Base-by-base conservation (phyloP, 1,139 yeast species). In the Hansenula anomala region DNA sequence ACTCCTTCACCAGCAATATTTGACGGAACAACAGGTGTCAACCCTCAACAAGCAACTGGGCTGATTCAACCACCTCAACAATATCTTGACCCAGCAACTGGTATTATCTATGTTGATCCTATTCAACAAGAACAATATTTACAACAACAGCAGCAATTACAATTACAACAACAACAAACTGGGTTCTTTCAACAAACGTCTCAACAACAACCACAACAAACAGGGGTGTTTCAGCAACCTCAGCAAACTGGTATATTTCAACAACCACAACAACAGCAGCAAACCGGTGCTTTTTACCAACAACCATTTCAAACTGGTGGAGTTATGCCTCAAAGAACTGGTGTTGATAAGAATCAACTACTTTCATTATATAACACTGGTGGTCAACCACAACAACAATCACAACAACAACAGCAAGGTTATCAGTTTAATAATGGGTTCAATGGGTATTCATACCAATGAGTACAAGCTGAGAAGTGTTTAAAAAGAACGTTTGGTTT, bases 11-110 rank as follows among this genome's bases (percentile, higher is more conserved):
- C 43, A 28, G 38, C 39, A 9, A 36, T 44, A 17, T 33, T 54
- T 12, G 50, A 47, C 7, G 47, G 49, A 11, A 28, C 48, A 16
- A 42, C 46, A 28, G 18, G 50, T 2, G 39, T 43, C 7, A n/a
- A n/a, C n/a, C 34, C 33, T 19, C 45, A 13, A 38, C 54, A 20
- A 40, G 55, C 56, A 14, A 37, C 58, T 13, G 54, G 58, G 0
- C 24, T 51, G 7, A 42, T 47, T 19, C 54, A 50, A 36, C 56
- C 58, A 11, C 58, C 58, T 15, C 79, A 73, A 49, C 85, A 78
- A 52, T 79, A 76, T 51, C 69, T 81, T 10, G 85, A 79, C 48
- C 84, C 84, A 7, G 48, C 68, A 13, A 77, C 83, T 0, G 85
- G 85, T 18, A 71, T 70, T 40, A 58, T 78, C n/a, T 73, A 78